Evolutionary conservation across 140 eudicot species (phyloP).

Genomic region (Cichorium intybus): DNA sequence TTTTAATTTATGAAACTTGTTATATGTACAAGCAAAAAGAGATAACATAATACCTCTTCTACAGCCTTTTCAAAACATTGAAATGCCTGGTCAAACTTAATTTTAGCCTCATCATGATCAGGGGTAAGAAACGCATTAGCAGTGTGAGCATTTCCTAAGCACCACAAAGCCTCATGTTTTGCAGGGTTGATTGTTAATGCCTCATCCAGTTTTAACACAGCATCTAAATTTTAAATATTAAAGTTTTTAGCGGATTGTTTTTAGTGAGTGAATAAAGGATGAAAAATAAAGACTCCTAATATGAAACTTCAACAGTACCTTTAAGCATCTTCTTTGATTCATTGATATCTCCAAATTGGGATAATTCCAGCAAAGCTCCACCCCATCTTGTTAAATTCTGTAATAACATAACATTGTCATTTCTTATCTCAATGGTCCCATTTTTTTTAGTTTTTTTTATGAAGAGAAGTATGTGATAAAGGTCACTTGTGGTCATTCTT

Average conservation of each 20-base stretch:
- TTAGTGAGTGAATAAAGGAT: not conserved
- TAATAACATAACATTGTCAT: slow-evolving; percentile 7
- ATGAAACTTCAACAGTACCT: slow-evolving; percentile 27
- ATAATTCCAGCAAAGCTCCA: slow-evolving; percentile 45
- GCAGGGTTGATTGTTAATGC: slow-evolving; percentile 46
- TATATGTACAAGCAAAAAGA: not conserved
- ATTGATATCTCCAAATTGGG: slow-evolving; percentile 38
- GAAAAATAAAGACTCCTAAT: not conserved
- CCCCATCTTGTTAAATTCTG: slow-evolving; percentile 61
- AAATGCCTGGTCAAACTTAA: slow-evolving; percentile 36
- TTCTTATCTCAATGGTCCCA: not conserved
- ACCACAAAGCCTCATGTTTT: slow-evolving; percentile 58
- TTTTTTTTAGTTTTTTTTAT: not conserved
- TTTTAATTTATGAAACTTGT: not conserved
- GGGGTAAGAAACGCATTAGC: slow-evolving; percentile 40
- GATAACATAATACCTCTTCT: slow-evolving; percentile 34
- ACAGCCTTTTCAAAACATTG: slow-evolving; percentile 42
- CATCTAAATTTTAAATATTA: slow-evolving; percentile 31
- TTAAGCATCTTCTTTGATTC: slow-evolving; percentile 43
- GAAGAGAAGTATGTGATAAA: not conserved
- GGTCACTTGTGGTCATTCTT: not conserved
- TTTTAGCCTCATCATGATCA: slow-evolving; percentile 36
- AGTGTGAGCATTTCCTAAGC: slow-evolving; percentile 50
- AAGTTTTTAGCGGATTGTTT: not conserved
- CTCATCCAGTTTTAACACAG: slow-evolving; percentile 43